Evolutionary conservation across 805 yeast genomes (phyloP), one percentile per base, ranked within the genome.

Genomic region (Candida lessepsii): DNA sequence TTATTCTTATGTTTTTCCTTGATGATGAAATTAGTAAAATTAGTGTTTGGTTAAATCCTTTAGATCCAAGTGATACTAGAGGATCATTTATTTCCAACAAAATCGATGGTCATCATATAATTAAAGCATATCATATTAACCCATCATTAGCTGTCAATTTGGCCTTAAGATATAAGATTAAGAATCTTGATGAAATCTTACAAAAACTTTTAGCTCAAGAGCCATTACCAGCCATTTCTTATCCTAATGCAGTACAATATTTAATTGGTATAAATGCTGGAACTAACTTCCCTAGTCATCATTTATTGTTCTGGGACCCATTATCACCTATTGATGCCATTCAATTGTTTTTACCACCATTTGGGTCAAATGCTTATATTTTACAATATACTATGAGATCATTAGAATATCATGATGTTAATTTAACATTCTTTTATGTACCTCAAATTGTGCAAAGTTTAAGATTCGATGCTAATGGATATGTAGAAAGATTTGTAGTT

Each of bases 361-460:
- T 75, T 57, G 81, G 83, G 24, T 63, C 63, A 23, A 77, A 86
- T 52, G 80, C 93, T 0, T 74, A 68, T 50, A 69, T 87, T 16
- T 63, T 87, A 44, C 99, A 93, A 62, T 93, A 83, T 56, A 83
- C 96, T 10, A 84, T 91, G 84, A 74, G 95, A 51, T 85, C 97
- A 0, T 67, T 93, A 47, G 96, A 89, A 58, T 73, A 80, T 15
- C 95, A 87, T 53, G 96, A 88, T 53, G 88, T 87, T 26, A 84
- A 86, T 52, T 66, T 84, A 46, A 87, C 96, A 0, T 93, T 95
- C 67, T 93, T 95, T 60, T 93, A 95, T 56, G 98, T 93, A 39
- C 99, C 99, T 2, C 99, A 93, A 60, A 88, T 93, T 61, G 99
- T 93, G 15, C 99, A 93, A 64, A 76, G 87, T 47, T 71, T 93